Evolutionary conservation across 2,329 filamentous ascomycete species (phyloP).

Genomic region (Clonostachys sp.): DNA sequence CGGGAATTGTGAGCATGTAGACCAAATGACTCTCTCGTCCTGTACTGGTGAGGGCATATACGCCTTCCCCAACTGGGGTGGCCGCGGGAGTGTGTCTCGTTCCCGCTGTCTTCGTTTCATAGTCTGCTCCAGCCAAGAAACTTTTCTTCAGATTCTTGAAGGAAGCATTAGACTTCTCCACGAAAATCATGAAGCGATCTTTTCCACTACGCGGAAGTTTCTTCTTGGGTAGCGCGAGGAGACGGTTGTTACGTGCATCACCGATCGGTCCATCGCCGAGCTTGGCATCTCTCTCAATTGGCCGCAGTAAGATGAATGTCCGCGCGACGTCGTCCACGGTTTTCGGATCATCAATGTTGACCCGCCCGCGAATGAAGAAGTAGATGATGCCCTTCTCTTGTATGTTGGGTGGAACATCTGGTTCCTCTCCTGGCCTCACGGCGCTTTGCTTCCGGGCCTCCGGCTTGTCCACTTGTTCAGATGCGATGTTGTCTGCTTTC

Average conservation of each 20-base stretch:
- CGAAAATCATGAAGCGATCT: conserved; percentile 77
- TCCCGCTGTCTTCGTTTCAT: conserved; percentile 72
- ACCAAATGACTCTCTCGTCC: conserved; percentile 65
- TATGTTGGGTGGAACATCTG: conserved; percentile 43
- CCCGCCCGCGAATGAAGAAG: conserved; percentile 80
- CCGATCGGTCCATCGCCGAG: conserved; percentile 47
- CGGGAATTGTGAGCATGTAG: conserved; percentile 74
- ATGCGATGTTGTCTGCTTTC: not conserved
- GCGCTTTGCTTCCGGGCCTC: conserved; percentile 6
- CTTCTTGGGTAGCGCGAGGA: conserved; percentile 82
- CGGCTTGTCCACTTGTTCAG: not conserved
- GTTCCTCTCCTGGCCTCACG: conserved; percentile 11
- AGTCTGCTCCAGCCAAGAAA: conserved; percentile 63
- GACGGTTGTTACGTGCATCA: conserved; percentile 57
- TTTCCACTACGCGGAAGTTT: conserved; percentile 63
- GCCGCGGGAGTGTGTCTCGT: conserved; percentile 64
- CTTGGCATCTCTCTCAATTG: conserved; percentile 60
- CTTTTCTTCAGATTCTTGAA: conserved; percentile 68
- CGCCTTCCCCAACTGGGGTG: conserved; percentile 75
- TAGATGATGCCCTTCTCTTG: conserved; percentile 88
- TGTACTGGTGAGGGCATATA: conserved; percentile 76
- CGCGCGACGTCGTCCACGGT: conserved; percentile 69
- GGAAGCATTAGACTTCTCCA: conserved; percentile 66
- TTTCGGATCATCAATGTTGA: conserved; percentile 66
- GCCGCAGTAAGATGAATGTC: conserved; percentile 75